Evolutionary conservation across 768 basidiomycete species (phyloP).

Genomic region (Termitomyces sp.): DNA sequence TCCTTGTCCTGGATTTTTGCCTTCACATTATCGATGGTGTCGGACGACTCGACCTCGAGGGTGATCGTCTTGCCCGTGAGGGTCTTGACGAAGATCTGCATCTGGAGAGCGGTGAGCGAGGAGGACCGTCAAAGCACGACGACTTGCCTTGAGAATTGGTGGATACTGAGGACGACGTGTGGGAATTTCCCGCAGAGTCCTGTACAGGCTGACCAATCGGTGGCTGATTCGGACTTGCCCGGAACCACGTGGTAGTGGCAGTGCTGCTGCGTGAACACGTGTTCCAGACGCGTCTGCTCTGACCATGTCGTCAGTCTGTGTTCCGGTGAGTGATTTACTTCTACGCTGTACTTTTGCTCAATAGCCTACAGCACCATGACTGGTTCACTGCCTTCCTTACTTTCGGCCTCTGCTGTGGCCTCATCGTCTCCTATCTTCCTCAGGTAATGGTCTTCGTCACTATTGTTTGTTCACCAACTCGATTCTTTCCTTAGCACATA

Average conservation of each 20-base stretch:
- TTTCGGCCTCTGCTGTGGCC: constrained; percentile 57
- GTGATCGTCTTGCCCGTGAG: constrained; percentile 97
- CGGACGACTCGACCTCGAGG: constrained; percentile 95
- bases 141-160: constrained; percentile 24
- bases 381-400: constrained; percentile 65
- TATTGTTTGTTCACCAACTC: neutral
- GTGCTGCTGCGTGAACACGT: neutral
- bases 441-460: constrained; percentile 44
- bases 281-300: neutral
- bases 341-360: neutral
- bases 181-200: constrained; percentile 12
- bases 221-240: constrained; percentile 23
- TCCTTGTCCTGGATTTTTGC: constrained; percentile 59
- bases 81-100: constrained; percentile 67
- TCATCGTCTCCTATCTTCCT: constrained; percentile 79
- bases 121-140: constrained; percentile 10
- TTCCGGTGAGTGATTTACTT: neutral
- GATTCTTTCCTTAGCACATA: constrained; percentile 44
- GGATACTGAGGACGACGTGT: constrained; percentile 7
- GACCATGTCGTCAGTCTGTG: neutral
- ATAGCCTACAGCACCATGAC: constrained; percentile 56
- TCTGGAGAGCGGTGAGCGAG: constrained; percentile 19
- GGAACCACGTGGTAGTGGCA: neutral
- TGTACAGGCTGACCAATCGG: constrained; percentile 21
- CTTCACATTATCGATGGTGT: constrained; percentile 97